Conservation (phyloP, 78 protist genomes). For the Dictyostelium firmibasis region DNA sequence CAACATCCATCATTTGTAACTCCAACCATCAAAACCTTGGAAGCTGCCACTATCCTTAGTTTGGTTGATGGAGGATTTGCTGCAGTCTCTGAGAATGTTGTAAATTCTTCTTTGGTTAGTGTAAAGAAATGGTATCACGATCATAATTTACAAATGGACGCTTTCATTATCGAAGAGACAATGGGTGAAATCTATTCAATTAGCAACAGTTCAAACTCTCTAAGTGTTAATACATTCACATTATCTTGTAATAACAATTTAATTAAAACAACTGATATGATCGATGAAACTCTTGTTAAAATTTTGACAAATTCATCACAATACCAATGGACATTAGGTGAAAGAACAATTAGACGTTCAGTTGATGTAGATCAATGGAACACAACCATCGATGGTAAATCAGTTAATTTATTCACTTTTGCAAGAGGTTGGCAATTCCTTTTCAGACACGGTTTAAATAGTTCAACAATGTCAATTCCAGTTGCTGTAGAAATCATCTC, state of each 20-base stretch:
- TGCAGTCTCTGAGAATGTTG: neutral
- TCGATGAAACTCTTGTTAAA: neutral
- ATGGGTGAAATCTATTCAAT: neutral
- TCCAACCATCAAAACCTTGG: neutral
- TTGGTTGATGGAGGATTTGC: neutral
- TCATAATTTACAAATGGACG: neutral
- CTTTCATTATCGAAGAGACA: neutral
- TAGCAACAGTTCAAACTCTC: neutral
- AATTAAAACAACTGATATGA: neutral
- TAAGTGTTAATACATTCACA: neutral
- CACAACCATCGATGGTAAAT: neutral
- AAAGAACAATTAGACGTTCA: neutral
- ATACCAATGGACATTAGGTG: neutral
- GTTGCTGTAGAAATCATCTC: neutral
- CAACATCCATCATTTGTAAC: neutral
- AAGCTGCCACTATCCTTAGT: neutral
- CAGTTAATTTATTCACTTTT: neutral
- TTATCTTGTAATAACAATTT: neutral
- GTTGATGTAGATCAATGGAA: slow-evolving; percentile 9
- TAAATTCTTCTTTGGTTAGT: neutral
- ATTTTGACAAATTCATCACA: neutral
- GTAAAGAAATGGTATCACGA: neutral
- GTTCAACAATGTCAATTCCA: neutral
- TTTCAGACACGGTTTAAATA: neutral
- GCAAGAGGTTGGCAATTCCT: slow-evolving; percentile 57